Percentiles rank a stretch among this genome's conserved stretches.
These are phyloP conservation scores for Globisporangium polare DNA, from an alignment of 352 stramenopile species.

Conservation along the genomic window DNA sequence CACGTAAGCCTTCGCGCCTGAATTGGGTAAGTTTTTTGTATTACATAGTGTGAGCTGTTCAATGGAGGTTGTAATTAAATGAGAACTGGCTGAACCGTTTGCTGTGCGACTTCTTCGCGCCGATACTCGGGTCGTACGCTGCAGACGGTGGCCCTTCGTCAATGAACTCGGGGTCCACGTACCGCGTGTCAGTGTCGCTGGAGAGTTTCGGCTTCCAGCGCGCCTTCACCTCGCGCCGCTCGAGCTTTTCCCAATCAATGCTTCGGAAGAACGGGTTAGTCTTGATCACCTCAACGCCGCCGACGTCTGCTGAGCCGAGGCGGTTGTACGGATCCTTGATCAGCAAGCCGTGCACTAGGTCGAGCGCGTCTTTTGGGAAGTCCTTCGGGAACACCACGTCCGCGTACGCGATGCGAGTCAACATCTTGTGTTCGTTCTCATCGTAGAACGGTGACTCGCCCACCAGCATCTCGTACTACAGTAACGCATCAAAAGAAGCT, in stretches of 20 bases:
- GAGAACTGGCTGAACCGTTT: constrained; percentile 89
- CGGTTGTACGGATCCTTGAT: constrained; percentile 68
- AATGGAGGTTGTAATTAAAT: constrained; percentile 82
- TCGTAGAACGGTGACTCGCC: constrained; percentile 87
- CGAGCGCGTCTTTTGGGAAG: constrained; percentile 72
- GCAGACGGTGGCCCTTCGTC: constrained; percentile 81
- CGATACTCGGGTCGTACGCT: constrained; percentile 66
- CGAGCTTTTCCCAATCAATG: constrained; percentile 76
- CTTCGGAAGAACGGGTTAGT: constrained; percentile 60
- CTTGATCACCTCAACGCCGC: constrained; percentile 74
- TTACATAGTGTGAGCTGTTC: neutral
- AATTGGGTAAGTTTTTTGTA: constrained; percentile 7
- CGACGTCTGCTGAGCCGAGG: constrained; percentile 58
- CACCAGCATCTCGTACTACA: constrained; percentile 85
- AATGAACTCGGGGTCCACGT: constrained; percentile 87
- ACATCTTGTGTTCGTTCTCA: constrained; percentile 88
- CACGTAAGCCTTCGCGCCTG: neutral
- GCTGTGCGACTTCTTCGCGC: constrained; percentile 60
- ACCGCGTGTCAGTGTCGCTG: constrained; percentile 84
- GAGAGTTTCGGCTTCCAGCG: constrained; percentile 83
- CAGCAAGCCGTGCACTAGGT: constrained; percentile 70
- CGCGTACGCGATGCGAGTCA: constrained; percentile 76
- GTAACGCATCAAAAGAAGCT: neutral
- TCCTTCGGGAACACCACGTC: constrained; percentile 72
- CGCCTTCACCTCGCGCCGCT: constrained; percentile 65